phyloP scores from a whole-genome alignment of 1,284 basidiomycete genomes.

The Leucoagaricus sp. region DNA sequence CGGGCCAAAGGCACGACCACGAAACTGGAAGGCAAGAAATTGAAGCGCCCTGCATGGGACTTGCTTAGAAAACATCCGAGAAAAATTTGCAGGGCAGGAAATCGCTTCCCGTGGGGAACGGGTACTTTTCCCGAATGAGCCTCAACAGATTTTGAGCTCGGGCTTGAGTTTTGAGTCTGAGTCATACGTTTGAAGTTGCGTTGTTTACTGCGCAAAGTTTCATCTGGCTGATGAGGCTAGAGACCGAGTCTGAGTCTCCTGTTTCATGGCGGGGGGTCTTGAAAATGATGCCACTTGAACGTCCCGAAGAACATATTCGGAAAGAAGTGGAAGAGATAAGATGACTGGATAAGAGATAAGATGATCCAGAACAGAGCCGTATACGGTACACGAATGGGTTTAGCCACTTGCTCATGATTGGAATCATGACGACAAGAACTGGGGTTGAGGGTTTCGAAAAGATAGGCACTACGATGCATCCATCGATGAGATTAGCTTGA shows the following conservation, averaged over 20 bases:
- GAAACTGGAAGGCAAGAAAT: background rate
- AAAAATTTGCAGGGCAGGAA: background rate
- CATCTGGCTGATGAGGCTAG: background rate
- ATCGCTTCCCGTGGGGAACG: background rate
- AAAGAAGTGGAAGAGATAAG: background rate
- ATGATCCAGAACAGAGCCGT: background rate
- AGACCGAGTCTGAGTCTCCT: background rate
- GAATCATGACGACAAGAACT: background rate
- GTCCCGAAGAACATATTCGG: background rate
- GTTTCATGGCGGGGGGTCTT: background rate
- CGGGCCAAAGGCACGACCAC: background rate
- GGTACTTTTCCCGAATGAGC: background rate
- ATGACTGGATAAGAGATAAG: constrained; percentile 6
- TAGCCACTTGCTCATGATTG: background rate
- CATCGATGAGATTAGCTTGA: constrained; percentile 5
- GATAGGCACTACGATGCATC: background rate
- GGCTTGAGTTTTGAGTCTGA: background rate
- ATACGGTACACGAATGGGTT: background rate
- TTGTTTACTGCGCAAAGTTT: background rate
- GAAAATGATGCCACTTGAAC: background rate
- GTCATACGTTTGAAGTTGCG: background rate
- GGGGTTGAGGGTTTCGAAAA: constrained; percentile 8
- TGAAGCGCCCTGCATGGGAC: background rate
- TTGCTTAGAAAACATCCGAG: background rate
- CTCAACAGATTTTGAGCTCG: background rate